phyloP scores from a whole-genome alignment of 225 moss, liverwort and hornwort genomes.

The Physcomitrium patens region DNA sequence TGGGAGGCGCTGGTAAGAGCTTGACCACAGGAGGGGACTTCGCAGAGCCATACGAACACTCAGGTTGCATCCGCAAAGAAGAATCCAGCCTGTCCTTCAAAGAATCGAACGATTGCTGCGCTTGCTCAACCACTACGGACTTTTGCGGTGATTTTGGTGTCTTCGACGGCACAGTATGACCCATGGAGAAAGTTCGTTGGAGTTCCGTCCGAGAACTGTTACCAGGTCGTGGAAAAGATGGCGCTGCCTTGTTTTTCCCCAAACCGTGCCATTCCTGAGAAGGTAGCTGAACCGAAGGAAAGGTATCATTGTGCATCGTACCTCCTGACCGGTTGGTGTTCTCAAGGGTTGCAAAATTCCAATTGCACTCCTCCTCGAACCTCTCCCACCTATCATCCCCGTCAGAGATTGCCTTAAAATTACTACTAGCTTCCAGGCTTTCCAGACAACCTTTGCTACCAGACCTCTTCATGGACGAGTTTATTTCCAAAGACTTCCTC shows the following conservation, averaged over 20 bases:
- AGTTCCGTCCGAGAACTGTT: slow-evolving; percentile 17
- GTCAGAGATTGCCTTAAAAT: slow-evolving; percentile 29
- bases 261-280: slow-evolving; percentile 47
- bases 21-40: background rate
- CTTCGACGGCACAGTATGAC: background rate
- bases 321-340: slow-evolving; percentile 29
- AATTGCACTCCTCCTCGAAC: slow-evolving; percentile 43
- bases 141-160: slow-evolving; percentile 17
- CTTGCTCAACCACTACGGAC: slow-evolving; percentile 52
- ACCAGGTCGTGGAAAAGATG: slow-evolving; percentile 20
- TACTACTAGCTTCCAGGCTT: slow-evolving; percentile 43
- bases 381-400: slow-evolving; percentile 43
- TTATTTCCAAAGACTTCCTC: slow-evolving; percentile 39
- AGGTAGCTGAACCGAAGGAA: slow-evolving; percentile 31
- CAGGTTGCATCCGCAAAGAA: slow-evolving; percentile 50
- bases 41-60: slow-evolving; percentile 34
- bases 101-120: slow-evolving; percentile 50
- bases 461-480: slow-evolving; percentile 31
- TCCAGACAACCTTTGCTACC: slow-evolving; percentile 52
- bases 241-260: slow-evolving; percentile 24
- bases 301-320: slow-evolving; percentile 29
- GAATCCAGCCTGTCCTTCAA: slow-evolving; percentile 56
- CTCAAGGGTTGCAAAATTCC: slow-evolving; percentile 41
- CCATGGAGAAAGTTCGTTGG: slow-evolving; percentile 14
- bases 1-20: background rate